phyloP scores from a whole-genome alignment of 2,329 filamentous ascomycete genomes.

The Cercospora sojina region DNA sequence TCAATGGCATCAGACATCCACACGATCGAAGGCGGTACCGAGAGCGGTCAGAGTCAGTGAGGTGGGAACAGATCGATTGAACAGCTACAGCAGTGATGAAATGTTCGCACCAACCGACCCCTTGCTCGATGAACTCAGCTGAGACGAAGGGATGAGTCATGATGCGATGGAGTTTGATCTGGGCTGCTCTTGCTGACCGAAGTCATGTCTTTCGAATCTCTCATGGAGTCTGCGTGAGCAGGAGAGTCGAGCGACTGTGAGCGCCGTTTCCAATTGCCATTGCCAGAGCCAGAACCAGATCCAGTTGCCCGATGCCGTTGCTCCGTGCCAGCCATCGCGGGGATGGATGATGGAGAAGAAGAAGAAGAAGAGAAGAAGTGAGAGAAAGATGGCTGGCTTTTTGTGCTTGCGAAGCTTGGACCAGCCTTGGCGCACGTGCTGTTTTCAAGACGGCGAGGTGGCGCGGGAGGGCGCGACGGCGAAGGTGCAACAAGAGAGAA shows the following conservation, averaged over 20 bases:
- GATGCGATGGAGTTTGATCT: background rate
- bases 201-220: background rate
- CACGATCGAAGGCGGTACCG: background rate
- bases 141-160: background rate
- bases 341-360: background rate
- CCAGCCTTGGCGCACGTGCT: background rate
- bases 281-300: background rate
- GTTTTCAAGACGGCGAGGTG: background rate
- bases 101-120: background rate
- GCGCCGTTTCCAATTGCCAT: background rate
- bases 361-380: background rate
- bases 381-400: background rate
- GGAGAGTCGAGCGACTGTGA: slow-evolving; percentile 1
- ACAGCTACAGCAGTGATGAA: background rate
- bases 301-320: background rate
- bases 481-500: background rate
- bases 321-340: background rate
- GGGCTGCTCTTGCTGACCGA: background rate
- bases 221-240: background rate
- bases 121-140: background rate
- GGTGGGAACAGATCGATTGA: background rate
- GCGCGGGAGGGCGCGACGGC: background rate
- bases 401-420: background rate
- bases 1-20: too few relatives aligned
- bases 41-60: background rate